Evolutionary conservation across 108 stramenopile genomes (phyloP).

Genomic region (Stephanodiscus minutulus): DNA sequence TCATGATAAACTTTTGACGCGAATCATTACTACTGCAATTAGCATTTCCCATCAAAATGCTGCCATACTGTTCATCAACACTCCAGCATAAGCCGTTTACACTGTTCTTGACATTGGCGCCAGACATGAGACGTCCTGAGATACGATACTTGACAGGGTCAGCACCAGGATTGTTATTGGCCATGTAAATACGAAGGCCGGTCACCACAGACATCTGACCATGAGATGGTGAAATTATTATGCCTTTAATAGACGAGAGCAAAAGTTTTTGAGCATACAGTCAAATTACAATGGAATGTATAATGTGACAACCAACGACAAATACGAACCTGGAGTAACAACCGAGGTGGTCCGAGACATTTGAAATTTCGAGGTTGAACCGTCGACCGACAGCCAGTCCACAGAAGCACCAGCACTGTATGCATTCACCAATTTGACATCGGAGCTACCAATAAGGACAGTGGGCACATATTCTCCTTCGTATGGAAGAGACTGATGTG

Average conservation of each 20-base stretch:
- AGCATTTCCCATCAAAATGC: background rate
- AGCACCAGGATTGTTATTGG: slow-evolving; percentile 6
- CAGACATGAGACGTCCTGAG: background rate
- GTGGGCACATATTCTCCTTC: slow-evolving; percentile 10
- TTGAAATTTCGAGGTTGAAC: slow-evolving; percentile 1
- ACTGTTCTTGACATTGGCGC: slow-evolving; percentile 6
- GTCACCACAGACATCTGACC: slow-evolving; percentile 11
- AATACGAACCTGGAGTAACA: slow-evolving; percentile 4
- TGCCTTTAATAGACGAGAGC: background rate
- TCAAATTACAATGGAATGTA: background rate
- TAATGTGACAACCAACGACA: background rate
- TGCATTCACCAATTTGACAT: background rate
- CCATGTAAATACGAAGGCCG: slow-evolving; percentile 16
- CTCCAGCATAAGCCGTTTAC: slow-evolving; percentile 13
- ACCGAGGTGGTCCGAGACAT: background rate
- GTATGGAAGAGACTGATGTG: background rate
- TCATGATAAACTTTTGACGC: slow-evolving; percentile 4
- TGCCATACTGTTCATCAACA: background rate
- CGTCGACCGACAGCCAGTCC: background rate
- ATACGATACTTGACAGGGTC: slow-evolving; percentile 16
- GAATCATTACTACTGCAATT: slow-evolving; percentile 6
- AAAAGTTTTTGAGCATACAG: background rate
- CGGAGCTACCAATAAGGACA: background rate
- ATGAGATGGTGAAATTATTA: slow-evolving; percentile 1
- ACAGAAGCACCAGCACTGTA: background rate